A percentile compares a stretch with the other conserved stretches of the same genome.
Conservation (phyloP, 176 grass and related monocot genomes). For the Oryza longistaminata region DNA sequence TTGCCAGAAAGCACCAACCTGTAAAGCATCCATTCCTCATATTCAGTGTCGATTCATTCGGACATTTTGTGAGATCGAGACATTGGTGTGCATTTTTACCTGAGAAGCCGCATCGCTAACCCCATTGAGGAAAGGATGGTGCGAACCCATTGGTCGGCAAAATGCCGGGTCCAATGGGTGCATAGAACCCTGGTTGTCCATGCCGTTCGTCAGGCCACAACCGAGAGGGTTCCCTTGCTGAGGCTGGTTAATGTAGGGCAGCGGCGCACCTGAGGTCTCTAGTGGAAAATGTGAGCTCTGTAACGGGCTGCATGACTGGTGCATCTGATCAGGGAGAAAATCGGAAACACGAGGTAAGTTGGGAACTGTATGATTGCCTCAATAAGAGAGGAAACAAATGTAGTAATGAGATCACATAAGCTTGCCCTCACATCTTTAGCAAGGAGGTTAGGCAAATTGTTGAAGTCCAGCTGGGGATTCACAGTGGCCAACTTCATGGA, state of each 20-base stretch:
- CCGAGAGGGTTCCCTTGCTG: slow-evolving; percentile 59
- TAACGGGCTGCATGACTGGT: slow-evolving; percentile 57
- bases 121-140: slow-evolving; percentile 64
- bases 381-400: slow-evolving; percentile 22
- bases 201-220: slow-evolving; percentile 50
- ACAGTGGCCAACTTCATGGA: slow-evolving; percentile 99
- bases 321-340: slow-evolving; percentile 63
- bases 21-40: neutral
- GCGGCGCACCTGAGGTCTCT: slow-evolving; percentile 64
- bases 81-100: slow-evolving; percentile 39
- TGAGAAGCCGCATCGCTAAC: slow-evolving; percentile 61
- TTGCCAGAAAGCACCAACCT: slow-evolving; percentile 85
- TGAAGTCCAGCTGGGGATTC: slow-evolving; percentile 96
- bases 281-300: slow-evolving; percentile 70
- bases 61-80: neutral
- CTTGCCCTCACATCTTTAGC: slow-evolving; percentile 84
- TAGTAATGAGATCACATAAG: slow-evolving; percentile 32
- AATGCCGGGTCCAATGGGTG: slow-evolving; percentile 45
- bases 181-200: slow-evolving; percentile 62
- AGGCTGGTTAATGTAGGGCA: slow-evolving; percentile 56
- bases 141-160: slow-evolving; percentile 37
- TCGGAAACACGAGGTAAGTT: slow-evolving; percentile 9
- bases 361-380: neutral
- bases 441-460: slow-evolving; percentile 83
- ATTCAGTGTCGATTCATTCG: neutral